Conservation (phyloP, 2,329 filamentous ascomycete genomes). For the Paramyrothecium roridum region DNA sequence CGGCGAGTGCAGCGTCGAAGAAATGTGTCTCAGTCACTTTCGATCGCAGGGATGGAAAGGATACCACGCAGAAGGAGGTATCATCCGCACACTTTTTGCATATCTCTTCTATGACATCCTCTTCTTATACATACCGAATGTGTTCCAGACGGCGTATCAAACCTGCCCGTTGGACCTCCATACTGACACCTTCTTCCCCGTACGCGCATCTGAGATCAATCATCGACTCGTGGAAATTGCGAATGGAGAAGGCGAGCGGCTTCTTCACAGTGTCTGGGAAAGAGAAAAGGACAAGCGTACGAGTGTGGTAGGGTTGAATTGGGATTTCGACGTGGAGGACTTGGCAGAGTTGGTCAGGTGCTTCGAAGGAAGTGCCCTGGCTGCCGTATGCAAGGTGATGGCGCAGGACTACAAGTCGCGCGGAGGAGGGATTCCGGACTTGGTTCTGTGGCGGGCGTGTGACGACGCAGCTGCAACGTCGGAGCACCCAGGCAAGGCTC, state of each 20-base stretch:
- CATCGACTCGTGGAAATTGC: constrained; percentile 79
- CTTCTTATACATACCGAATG: constrained; percentile 90
- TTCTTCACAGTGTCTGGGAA: constrained; percentile 68
- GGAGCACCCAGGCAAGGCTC: constrained; percentile 28
- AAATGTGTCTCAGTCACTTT: constrained; percentile 89
- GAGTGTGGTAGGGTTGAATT: constrained; percentile 88
- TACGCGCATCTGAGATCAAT: constrained; percentile 86
- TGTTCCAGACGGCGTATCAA: constrained; percentile 95
- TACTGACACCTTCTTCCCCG: constrained; percentile 87
- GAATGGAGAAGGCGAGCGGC: constrained; percentile 69
- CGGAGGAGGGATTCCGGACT: constrained; percentile 84
- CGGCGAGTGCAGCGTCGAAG: constrained; percentile 83
- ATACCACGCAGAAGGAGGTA: constrained; percentile 88
- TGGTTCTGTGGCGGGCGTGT: constrained; percentile 75
- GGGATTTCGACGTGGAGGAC: constrained; percentile 80
- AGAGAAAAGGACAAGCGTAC: constrained; percentile 68
- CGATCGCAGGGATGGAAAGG: constrained; percentile 85
- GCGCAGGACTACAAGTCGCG: constrained; percentile 90
- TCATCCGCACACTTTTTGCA: constrained; percentile 85
- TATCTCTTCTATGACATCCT: constrained; percentile 93
- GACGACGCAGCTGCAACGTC: constrained; percentile 20
- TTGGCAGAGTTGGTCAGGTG: constrained; percentile 74
- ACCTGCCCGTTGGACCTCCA: constrained; percentile 90
- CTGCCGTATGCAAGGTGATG: constrained; percentile 86
- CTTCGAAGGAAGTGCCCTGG: constrained; percentile 78